phyloP scores from a whole-genome alignment of 2,329 filamentous ascomycete genomes.

The Bertia moriformis region DNA sequence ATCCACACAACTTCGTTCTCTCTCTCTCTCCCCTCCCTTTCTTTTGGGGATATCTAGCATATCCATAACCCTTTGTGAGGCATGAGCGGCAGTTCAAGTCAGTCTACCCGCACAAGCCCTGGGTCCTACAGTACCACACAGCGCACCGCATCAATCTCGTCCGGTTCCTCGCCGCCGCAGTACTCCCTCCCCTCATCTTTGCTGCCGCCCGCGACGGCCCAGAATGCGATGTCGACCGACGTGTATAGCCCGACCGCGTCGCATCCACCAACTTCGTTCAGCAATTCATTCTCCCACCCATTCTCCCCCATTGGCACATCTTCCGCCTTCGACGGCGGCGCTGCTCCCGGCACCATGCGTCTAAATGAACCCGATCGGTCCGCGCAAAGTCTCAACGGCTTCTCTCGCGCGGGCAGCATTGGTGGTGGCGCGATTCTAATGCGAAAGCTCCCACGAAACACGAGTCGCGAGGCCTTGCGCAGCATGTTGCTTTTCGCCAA shows the following conservation, averaged over 20 bases:
- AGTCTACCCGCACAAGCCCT: slow-evolving; percentile 23
- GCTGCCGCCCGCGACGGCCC: slow-evolving; percentile 18
- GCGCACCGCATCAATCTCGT: slow-evolving; percentile 20
- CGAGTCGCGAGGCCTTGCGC: slow-evolving; percentile 38
- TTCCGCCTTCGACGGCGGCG: slow-evolving; percentile 15
- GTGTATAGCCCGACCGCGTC: slow-evolving; percentile 20
- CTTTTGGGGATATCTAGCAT: background rate
- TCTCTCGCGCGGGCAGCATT: slow-evolving; percentile 11
- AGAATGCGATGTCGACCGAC: slow-evolving; percentile 25
- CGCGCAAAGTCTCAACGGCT: slow-evolving; percentile 17
- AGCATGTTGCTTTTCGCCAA: slow-evolving; percentile 53
- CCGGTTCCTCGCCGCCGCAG: slow-evolving; percentile 19
- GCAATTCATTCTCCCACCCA: slow-evolving; percentile 16
- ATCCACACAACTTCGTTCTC: no score
- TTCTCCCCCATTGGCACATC: slow-evolving; percentile 20
- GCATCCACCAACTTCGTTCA: slow-evolving; percentile 17
- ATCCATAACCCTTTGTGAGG: slow-evolving; percentile 11
- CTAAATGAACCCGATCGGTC: slow-evolving; percentile 16
- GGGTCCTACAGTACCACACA: slow-evolving; percentile 20
- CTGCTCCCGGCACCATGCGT: slow-evolving; percentile 15
- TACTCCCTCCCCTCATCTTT: slow-evolving; percentile 14
- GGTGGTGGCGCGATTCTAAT: slow-evolving; percentile 30
- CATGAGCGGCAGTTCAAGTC: slow-evolving; percentile 23
- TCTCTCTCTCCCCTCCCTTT: no score
- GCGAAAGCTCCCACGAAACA: slow-evolving; percentile 43